Evolutionary conservation across 31 red algal species (phyloP).

Genomic region (Asparagopsis taxiformis): DNA sequence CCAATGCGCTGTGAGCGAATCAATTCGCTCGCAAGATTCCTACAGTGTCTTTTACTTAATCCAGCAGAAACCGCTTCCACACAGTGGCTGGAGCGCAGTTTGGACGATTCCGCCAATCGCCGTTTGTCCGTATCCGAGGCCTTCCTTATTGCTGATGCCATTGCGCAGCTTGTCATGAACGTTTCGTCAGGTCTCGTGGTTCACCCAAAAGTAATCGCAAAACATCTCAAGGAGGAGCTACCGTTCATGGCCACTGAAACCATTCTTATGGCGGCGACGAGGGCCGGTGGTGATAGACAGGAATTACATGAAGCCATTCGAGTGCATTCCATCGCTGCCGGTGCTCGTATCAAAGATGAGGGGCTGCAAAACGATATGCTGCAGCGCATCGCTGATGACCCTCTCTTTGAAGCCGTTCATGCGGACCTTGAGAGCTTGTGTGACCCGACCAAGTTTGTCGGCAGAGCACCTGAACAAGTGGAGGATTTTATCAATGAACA

Average conservation of each 20-base stretch:
- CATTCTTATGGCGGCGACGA: constrained; percentile 85
- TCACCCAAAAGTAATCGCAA: constrained; percentile 68
- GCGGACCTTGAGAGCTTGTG: constrained; percentile 49
- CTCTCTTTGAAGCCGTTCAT: constrained; percentile 43
- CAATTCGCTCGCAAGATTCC: constrained; percentile 77
- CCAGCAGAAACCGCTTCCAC: constrained; percentile 91
- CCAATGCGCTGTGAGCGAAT: constrained; percentile 98
- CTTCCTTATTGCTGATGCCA: constrained; percentile 80
- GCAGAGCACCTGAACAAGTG: constrained; percentile 89
- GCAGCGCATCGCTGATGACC: constrained; percentile 50
- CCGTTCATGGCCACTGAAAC: constrained; percentile 98
- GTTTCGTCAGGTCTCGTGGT: constrained; percentile 81
- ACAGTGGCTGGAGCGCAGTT: constrained; percentile 94
- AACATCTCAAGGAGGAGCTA: constrained; percentile 78
- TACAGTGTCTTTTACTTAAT: constrained; percentile 78
- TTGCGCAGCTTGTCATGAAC: constrained; percentile 88
- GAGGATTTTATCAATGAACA: constrained; percentile 73
- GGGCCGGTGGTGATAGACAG: constrained; percentile 87
- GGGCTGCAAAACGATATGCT: constrained; percentile 83
- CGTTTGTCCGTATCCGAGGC: constrained; percentile 75
- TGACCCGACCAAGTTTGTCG: constrained; percentile 73
- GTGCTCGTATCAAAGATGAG: constrained; percentile 69
- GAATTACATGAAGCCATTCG: constrained; percentile 87
- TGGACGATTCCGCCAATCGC: constrained; percentile 95
- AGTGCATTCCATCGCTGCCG: constrained; percentile 78